Conservation (phyloP, 352 stramenopile species). For the Pythium oligandrum region DNA sequence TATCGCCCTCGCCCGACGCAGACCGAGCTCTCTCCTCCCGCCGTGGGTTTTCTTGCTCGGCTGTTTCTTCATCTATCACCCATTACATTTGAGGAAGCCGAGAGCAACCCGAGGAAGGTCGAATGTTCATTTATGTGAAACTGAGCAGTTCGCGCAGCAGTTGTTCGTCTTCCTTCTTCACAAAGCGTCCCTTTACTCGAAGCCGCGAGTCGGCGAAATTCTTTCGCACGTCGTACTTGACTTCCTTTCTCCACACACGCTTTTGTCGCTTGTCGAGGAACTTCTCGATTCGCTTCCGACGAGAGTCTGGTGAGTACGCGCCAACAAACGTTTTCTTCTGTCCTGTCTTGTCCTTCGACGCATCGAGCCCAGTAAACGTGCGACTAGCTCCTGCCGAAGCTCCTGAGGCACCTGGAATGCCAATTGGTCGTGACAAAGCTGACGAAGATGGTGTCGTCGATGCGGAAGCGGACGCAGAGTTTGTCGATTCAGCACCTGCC, state of each 20-base stretch:
- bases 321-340: conserved; percentile 89
- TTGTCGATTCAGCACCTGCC: conserved; percentile 3
- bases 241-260: conserved; percentile 92
- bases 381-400: conserved; percentile 21
- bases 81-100: too few relatives aligned
- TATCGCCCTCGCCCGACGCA: too few relatives aligned
- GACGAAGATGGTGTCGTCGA: conserved; percentile 19
- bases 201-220: conserved; percentile 97
- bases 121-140: conserved; percentile 51
- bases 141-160: conserved; percentile 79
- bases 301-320: conserved; percentile 93
- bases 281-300: conserved; percentile 90
- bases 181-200: conserved; percentile 95
- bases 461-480: conserved; percentile 4
- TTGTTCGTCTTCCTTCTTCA: conserved; percentile 97
- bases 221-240: conserved; percentile 98
- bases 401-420: conserved; percentile 60
- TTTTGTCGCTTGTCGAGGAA: conserved; percentile 96
- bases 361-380: conserved; percentile 37
- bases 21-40: too few relatives aligned
- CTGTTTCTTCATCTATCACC: too few relatives aligned
- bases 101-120: too few relatives aligned
- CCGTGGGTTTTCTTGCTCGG: too few relatives aligned
- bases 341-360: conserved; percentile 41
- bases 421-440: conserved; percentile 67